Conservation (phyloP, 257 asterid genomes). For the Leonotis leonurus region DNA sequence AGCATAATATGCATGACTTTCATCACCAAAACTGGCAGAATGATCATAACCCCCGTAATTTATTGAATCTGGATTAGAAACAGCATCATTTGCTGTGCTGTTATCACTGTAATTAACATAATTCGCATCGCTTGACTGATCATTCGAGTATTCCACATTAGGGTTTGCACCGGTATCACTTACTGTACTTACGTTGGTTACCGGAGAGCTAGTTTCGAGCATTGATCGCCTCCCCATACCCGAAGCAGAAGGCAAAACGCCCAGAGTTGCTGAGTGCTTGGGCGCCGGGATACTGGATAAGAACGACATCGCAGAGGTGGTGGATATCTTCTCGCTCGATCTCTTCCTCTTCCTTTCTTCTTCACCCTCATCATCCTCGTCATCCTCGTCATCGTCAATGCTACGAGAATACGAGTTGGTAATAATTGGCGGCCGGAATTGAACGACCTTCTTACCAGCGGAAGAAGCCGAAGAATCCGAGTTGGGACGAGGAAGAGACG, state of each 20-base stretch:
- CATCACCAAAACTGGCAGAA: conserved; percentile 29
- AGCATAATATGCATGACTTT: conserved; percentile 25
- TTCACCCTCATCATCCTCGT: conserved; percentile 46
- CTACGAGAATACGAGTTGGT: conserved; percentile 18
- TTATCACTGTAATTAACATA: conserved; percentile 32
- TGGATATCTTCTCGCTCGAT: conserved; percentile 29
- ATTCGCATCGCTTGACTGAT: conserved; percentile 22
- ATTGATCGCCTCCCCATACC: conserved; percentile 66
- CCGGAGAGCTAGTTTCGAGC: conserved; percentile 47
- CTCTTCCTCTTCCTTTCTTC: conserved; percentile 39
- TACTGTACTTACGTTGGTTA: conserved; percentile 20
- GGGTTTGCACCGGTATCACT: conserved; percentile 18
- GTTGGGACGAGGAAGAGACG: conserved; percentile 59
- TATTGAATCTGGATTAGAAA: background rate
- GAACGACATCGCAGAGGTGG: conserved; percentile 42
- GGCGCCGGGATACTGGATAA: conserved; percentile 78
- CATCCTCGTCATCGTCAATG: conserved; percentile 43
- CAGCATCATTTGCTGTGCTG: conserved; percentile 9
- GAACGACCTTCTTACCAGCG: conserved; percentile 53
- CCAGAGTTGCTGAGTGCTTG: conserved; percentile 55
- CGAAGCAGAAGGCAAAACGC: conserved; percentile 47
- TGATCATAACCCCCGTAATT: conserved; percentile 23
- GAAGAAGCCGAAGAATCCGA: conserved; percentile 35
- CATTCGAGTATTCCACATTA: conserved; percentile 18
- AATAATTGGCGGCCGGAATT: conserved; percentile 58